These are phyloP conservation scores for Hymenoscyphus fraxineus DNA, from an alignment of 2,329 filamentous ascomycete species.

Conservation along the genomic window DNA sequence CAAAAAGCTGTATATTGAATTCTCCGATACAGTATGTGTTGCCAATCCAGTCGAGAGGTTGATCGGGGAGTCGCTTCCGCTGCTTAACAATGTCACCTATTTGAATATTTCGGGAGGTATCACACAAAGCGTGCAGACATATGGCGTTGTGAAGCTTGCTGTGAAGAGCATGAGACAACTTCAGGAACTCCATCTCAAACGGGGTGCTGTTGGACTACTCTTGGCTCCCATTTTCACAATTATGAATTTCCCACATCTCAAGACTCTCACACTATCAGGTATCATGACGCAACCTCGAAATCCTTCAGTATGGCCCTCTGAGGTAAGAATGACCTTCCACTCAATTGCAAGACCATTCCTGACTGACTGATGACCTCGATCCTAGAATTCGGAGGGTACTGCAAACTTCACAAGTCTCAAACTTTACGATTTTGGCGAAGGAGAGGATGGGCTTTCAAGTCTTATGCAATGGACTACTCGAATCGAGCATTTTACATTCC, in stretches of 20 bases:
- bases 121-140: neutral
- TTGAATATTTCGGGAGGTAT: slow-evolving; percentile 4
- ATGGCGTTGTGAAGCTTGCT: slow-evolving; percentile 2
- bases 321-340: neutral
- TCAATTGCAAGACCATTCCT: neutral
- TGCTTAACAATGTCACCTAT: neutral
- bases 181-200: neutral
- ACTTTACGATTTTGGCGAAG: neutral
- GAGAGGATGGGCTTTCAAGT: neutral
- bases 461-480: neutral
- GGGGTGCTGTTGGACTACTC: neutral
- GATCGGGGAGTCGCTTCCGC: neutral
- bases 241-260: neutral
- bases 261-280: neutral
- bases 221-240: slow-evolving; percentile 1
- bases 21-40: neutral
- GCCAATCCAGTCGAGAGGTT: slow-evolving; percentile 2
- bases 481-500: neutral
- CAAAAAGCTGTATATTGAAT: neutral
- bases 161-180: slow-evolving; percentile 2
- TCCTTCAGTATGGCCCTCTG: slow-evolving; percentile 4
- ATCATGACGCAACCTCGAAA: slow-evolving; percentile 1
- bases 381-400: neutral
- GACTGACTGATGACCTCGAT: neutral
- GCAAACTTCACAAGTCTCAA: neutral